Evolutionary conservation across 1,284 basidiomycete species (phyloP).

Genomic region (Bjerkandera adusta): DNA sequence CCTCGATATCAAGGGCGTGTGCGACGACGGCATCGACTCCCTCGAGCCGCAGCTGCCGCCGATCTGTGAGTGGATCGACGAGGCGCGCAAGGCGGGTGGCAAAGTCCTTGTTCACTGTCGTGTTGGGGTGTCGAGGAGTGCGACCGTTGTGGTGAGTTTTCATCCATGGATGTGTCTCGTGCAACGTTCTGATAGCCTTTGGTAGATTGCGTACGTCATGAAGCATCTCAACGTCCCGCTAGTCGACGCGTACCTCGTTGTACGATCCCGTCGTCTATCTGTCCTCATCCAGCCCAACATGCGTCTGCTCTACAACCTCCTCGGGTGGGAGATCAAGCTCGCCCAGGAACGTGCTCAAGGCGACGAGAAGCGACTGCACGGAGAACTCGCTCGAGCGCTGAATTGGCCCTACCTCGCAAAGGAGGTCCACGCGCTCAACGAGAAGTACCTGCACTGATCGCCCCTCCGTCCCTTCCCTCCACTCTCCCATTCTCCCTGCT

Average conservation of each 20-base stretch:
- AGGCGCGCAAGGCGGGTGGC: constrained; percentile 78
- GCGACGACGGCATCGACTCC: constrained; percentile 96
- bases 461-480: neutral
- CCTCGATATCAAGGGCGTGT: constrained; percentile 85
- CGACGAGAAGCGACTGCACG: constrained; percentile 45
- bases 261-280: constrained; percentile 78
- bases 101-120: constrained; percentile 95
- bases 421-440: constrained; percentile 78
- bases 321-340: constrained; percentile 89
- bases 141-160: constrained; percentile 79
- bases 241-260: constrained; percentile 91
- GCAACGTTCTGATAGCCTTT: constrained; percentile 1
- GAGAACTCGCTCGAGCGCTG: constrained; percentile 59
- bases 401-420: constrained; percentile 79
- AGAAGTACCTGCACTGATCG: constrained; percentile 66
- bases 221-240: constrained; percentile 86
- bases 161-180: neutral
- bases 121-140: constrained; percentile 91
- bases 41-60: constrained; percentile 85
- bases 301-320: constrained; percentile 88
- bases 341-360: constrained; percentile 63
- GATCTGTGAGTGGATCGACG: constrained; percentile 93
- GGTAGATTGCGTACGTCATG: constrained; percentile 93
- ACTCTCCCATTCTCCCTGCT: neutral
- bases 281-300: constrained; percentile 94